A percentile compares a stretch with the other conserved stretches of the same genome.
Evolutionary conservation across 2,329 filamentous ascomycete species (phyloP).

Genomic region (Claviceps cyperi): DNA sequence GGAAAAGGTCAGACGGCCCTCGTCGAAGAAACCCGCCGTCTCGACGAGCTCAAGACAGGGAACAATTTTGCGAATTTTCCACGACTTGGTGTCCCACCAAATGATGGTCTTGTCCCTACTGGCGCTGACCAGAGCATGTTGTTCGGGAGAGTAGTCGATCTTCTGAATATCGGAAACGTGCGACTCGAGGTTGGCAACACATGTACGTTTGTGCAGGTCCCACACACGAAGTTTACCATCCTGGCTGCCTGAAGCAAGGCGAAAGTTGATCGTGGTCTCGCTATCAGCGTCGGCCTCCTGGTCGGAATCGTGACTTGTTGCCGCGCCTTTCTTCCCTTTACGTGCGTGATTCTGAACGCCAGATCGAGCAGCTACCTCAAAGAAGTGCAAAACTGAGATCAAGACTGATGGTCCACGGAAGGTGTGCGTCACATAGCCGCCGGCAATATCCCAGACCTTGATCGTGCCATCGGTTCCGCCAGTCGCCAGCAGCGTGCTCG

Average conservation of each 20-base stretch:
- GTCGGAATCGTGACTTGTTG: slow-evolving; percentile 20
- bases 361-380: slow-evolving; percentile 48
- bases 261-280: slow-evolving; percentile 43
- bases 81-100: slow-evolving; percentile 75
- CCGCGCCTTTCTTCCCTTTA: slow-evolving; percentile 22
- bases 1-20: slow-evolving; percentile 62
- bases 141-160: slow-evolving; percentile 62
- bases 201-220: slow-evolving; percentile 74
- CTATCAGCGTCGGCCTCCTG: slow-evolving; percentile 26
- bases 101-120: slow-evolving; percentile 90
- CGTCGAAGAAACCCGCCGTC: slow-evolving; percentile 61
- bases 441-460: slow-evolving; percentile 91
- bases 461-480: slow-evolving; percentile 86
- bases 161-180: slow-evolving; percentile 91
- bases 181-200: slow-evolving; percentile 66
- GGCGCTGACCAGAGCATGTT: slow-evolving; percentile 66
- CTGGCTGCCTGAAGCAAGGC: slow-evolving; percentile 81
- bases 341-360: slow-evolving; percentile 11
- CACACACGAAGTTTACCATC: slow-evolving; percentile 86
- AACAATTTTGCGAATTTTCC: slow-evolving; percentile 69
- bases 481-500: slow-evolving; percentile 79
- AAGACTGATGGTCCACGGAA: slow-evolving; percentile 88
- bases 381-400: slow-evolving; percentile 83
- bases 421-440: slow-evolving; percentile 85
- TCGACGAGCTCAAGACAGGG: slow-evolving; percentile 80